Conservation (phyloP, 441 rosid genomes). For the Erysimum cheiri region DNA sequence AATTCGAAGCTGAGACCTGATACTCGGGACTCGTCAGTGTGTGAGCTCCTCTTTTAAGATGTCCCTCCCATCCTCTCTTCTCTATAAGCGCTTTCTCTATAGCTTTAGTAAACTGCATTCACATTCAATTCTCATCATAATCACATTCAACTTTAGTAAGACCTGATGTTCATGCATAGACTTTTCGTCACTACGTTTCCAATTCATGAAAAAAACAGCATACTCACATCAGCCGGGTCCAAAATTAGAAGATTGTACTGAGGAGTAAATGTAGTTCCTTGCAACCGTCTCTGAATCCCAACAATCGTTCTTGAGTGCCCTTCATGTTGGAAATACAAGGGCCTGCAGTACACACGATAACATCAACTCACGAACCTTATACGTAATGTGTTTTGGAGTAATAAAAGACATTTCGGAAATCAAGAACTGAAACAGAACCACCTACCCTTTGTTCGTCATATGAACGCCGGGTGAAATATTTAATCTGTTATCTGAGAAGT, state of each 20-base stretch:
- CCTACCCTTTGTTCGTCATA: conserved; percentile 60
- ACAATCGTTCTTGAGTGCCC: conserved; percentile 85
- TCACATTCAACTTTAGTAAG: conserved; percentile 5
- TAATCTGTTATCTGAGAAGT: conserved; percentile 59
- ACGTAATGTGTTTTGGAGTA: conserved; percentile 6
- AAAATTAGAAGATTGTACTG: conserved; percentile 66
- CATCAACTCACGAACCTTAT: conserved; percentile 20
- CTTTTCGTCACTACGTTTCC: conserved; percentile 10
- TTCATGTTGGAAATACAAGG: conserved; percentile 86
- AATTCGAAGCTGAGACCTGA: conserved; percentile 55
- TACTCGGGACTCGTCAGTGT: conserved; percentile 66
- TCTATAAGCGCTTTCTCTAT: conserved; percentile 64
- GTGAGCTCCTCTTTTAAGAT: conserved; percentile 74
- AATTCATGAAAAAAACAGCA: conserved; percentile 4
- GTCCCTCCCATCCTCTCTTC: conserved; percentile 69
- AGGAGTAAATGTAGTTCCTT: conserved; percentile 49
- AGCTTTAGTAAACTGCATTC: conserved; percentile 58
- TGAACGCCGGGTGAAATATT: conserved; percentile 47
- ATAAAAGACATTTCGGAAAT: neutral
- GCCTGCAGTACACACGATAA: conserved; percentile 52
- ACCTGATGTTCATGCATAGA: conserved; percentile 13
- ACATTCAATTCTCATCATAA: conserved; percentile 33
- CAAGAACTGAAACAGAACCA: conserved; percentile 30
- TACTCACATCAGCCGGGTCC: conserved; percentile 77
- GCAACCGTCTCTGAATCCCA: conserved; percentile 69